A percentile compares a stretch with the other conserved stretches of the same genome.
These are phyloP conservation scores for Papiliotrema nemorosa DNA, from an alignment of 1,284 basidiomycete species.

Conservation along the genomic window DNA sequence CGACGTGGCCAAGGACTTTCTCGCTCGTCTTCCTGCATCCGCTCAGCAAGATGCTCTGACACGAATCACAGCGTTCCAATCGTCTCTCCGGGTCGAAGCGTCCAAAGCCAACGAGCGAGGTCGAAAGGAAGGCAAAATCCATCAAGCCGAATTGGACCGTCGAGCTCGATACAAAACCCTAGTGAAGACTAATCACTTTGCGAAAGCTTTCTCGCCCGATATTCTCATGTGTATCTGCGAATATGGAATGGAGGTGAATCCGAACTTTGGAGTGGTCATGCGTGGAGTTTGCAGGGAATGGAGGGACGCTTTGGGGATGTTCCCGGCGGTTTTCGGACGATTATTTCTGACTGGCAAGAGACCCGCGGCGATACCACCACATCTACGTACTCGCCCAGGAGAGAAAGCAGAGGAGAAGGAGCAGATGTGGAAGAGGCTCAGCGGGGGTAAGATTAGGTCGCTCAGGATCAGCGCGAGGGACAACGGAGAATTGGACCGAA, in stretches of 20 bases:
- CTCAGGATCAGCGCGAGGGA: too few species aligned
- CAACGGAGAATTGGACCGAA: too few species aligned
- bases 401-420: too few species aligned
- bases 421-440: too few species aligned
- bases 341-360: constrained; percentile 21
- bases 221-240: constrained; percentile 30
- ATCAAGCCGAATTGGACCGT: not conserved
- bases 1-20: not conserved
- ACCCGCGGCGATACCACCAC: constrained; percentile 13
- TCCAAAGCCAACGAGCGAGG: constrained; percentile 2
- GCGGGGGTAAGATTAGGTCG: too few species aligned
- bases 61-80: not conserved
- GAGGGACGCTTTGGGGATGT: constrained; percentile 19
- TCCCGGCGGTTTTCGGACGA: constrained; percentile 21
- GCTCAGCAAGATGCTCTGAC: not conserved
- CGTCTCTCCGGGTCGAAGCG: not conserved
- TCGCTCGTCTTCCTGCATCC: not conserved
- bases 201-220: constrained; percentile 13
- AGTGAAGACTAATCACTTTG: constrained; percentile 25
- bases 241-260: constrained; percentile 16
- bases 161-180: constrained; percentile 13
- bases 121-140: not conserved
- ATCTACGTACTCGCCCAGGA: too few species aligned
- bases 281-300: constrained; percentile 28
- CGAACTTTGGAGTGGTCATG: constrained; percentile 25